Percentiles rank a stretch among this genome's conserved stretches.
Conservation (phyloP, 495 filamentous ascomycete genomes). For the Cercophora sp. region DNA sequence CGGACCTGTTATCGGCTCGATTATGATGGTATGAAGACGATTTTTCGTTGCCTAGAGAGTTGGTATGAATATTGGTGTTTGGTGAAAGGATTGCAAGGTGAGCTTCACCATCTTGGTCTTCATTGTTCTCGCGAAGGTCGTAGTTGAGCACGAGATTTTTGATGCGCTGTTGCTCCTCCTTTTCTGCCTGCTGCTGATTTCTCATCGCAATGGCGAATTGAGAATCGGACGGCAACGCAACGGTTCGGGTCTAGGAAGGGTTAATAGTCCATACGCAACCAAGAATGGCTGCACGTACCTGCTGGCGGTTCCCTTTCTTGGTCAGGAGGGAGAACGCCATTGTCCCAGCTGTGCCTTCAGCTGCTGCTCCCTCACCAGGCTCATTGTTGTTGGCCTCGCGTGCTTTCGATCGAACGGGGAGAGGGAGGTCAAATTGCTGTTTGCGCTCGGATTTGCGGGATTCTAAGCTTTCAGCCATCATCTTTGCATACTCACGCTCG, state of each 20-base stretch:
- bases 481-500: constrained; percentile 94
- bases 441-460: constrained; percentile 93
- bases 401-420: constrained; percentile 77
- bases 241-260: constrained; percentile 70
- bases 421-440: constrained; percentile 84
- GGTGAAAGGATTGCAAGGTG: constrained; percentile 32
- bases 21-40: constrained; percentile 41
- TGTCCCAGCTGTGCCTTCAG: constrained; percentile 35
- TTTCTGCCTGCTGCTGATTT: constrained; percentile 87
- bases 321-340: constrained; percentile 97
- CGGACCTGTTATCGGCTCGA: constrained; percentile 60
- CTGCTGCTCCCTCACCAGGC: too few species aligned
- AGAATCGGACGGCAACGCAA: constrained; percentile 92
- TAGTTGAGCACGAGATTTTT: constrained; percentile 96
- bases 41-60: constrained; percentile 46
- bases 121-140: constrained; percentile 77
- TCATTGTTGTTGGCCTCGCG: constrained; percentile 51
- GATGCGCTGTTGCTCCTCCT: constrained; percentile 95
- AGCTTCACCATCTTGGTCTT: constrained; percentile 68
- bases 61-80: constrained; percentile 44
- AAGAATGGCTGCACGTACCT: constrained; percentile 50
- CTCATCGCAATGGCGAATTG: constrained; percentile 94
- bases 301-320: constrained; percentile 92
- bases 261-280: not conserved
- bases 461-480: constrained; percentile 97